Conservation (phyloP, 345 rosid genomes). For the Diplotaxis tenuifolia region DNA sequence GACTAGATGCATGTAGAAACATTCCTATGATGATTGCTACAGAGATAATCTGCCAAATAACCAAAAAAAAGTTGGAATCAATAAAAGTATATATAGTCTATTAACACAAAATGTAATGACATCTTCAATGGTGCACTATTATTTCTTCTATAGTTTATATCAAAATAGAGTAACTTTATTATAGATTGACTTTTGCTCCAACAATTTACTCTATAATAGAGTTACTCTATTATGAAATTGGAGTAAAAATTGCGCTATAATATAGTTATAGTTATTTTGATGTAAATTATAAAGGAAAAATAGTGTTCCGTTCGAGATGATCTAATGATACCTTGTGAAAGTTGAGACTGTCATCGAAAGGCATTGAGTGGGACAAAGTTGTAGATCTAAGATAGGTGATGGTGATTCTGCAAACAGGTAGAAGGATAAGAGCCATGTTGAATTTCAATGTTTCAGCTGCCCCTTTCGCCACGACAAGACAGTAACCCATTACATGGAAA, state of each 20-base stretch:
- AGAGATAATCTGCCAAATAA: slow-evolving; percentile 20
- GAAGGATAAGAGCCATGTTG: slow-evolving; percentile 91
- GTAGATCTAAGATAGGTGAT: slow-evolving; percentile 93
- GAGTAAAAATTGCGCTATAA: no score
- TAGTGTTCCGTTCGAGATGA: no score
- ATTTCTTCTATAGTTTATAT: no score
- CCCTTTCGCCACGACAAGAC: slow-evolving; percentile 83
- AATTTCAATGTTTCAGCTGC: slow-evolving; percentile 91
- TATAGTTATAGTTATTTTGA: no score
- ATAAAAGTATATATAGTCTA: not conserved
- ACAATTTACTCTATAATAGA: no score
- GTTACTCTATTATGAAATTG: no score
- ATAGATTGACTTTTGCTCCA: no score
- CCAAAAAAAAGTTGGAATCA: not conserved
- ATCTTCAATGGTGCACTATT: no score
- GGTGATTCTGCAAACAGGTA: slow-evolving; percentile 85
- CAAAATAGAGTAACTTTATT: no score
- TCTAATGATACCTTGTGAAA: slow-evolving; percentile 90
- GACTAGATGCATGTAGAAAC: slow-evolving; percentile 77
- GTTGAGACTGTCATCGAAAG: slow-evolving; percentile 87
- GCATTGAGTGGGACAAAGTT: slow-evolving; percentile 57
- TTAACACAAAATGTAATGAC: not conserved
- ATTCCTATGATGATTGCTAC: slow-evolving; percentile 48
- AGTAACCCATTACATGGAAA: slow-evolving; percentile 78
- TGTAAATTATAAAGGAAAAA: no score